Evolutionary conservation across 371 early-diverging fungal species (phyloP).

Genomic region (Rhizopus stolonifer): DNA sequence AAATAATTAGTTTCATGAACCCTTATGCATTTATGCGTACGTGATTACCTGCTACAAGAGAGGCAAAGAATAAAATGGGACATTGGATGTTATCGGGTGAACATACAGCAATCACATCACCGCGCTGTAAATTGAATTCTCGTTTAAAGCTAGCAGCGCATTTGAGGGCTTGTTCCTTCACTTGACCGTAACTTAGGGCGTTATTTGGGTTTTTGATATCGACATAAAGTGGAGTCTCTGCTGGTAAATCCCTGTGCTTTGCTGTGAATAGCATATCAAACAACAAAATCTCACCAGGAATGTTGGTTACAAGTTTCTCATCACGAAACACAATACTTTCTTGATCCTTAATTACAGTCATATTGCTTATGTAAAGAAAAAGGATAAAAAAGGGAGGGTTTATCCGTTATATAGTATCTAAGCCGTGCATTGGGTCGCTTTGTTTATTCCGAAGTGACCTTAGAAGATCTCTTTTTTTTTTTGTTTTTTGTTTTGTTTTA

Average conservation of each 20-base stretch:
- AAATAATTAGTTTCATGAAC: no score
- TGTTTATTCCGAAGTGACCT: no score
- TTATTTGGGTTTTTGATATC: not conserved
- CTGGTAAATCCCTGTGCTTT: not conserved
- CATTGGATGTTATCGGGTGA: conserved; percentile 53
- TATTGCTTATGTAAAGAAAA: no score
- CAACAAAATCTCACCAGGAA: not conserved
- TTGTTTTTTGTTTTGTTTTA: no score
- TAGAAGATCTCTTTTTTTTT: no score
- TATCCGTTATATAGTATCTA: no score
- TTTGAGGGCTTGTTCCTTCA: not conserved
- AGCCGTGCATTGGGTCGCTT: no score
- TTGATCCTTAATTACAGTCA: no score
- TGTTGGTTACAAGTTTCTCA: no score
- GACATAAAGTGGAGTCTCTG: not conserved
- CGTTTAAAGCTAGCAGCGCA: conserved; percentile 9
- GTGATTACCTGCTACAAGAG: conserved; percentile 25
- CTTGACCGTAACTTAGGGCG: conserved; percentile 1
- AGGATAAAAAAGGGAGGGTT: no score
- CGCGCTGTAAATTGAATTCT: conserved; percentile 38
- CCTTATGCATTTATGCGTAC: no score
- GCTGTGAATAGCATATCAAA: not conserved
- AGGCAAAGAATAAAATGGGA: conserved; percentile 5
- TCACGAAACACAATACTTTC: no score
- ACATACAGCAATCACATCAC: conserved; percentile 67